Evolutionary conservation across 441 rosid species (phyloP).

Genomic region (Gossypium schwendimanii): DNA sequence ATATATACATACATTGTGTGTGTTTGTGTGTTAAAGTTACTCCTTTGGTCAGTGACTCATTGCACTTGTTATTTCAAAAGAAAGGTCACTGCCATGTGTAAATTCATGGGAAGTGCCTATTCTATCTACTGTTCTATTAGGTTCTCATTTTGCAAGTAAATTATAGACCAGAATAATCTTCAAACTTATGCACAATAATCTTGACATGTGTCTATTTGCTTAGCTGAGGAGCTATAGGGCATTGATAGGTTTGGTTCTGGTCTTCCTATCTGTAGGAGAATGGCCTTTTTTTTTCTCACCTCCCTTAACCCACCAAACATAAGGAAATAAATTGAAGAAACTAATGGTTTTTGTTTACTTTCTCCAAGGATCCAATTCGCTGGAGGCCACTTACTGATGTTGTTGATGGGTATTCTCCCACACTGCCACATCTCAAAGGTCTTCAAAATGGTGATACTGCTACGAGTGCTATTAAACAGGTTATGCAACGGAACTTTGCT

Average conservation of each 20-base stretch:
- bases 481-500: conserved; percentile 24
- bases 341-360: conserved; percentile 11
- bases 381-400: conserved; percentile 93
- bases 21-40: background rate
- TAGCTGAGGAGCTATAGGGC: background rate
- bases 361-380: conserved; percentile 81
- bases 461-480: conserved; percentile 99
- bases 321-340: background rate
- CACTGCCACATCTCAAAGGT: conserved; percentile 97
- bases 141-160: background rate
- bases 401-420: conserved; percentile 94
- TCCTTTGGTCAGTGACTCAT: background rate
- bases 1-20: background rate
- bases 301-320: background rate
- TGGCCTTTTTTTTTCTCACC: background rate
- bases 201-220: background rate
- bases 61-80: background rate
- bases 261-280: background rate
- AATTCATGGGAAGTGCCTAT: background rate
- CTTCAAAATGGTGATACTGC: conserved; percentile 99
- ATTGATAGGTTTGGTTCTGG: background rate
- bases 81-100: conserved; percentile 4
- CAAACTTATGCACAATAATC: background rate
- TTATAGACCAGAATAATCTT: background rate
- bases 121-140: background rate